Base-by-base conservation (phyloP, 2,329 filamentous ascomycete species). In the Penicillium sp. region DNA sequence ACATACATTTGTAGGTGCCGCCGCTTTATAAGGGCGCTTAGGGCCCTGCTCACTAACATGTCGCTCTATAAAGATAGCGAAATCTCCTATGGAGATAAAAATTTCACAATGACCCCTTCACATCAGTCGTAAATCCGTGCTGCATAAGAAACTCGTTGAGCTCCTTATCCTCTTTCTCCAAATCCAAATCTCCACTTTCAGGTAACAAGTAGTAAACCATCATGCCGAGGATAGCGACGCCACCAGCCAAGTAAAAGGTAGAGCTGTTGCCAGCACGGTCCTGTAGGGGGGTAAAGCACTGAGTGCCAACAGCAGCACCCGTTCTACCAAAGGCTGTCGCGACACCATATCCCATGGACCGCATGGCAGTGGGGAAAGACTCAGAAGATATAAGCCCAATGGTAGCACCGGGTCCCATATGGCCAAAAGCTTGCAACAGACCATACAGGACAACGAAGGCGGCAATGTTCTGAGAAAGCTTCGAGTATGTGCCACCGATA, bases 401-500 rank as follows among this genome's bases (percentile, higher is more conserved):
- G 0, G 70, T 74, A 0, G 69, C 69, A 0, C 73, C 73, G 0
- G 73, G 73, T 0, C 73, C 73, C 68, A 75, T 68, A 27, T 76
- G 69, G 0, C 73, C 72, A 21, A 71, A 67, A 0, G 65, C 67
- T 40, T 73, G 71, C 7, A 74, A 45, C 3, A 74, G 52, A 1
- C 71, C 71, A 45, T 74, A 74, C 3, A 75, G 54, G 0, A 75
- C 70, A 10, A 74, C 71, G 56, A 75, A 75, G 0, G 67, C 67
- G 0, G 70, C 63, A 46, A 75, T 69, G 10, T 70, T 61, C 10
- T 63, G 31, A 0, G 71, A 71, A 5, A 74, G 45, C 12, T 60
- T 63, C 0, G 57, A 50, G 48, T 71, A 72, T 0, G 62, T 64
- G 0, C 72, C 69, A 4, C 71, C 71, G 25, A 73, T 72, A 7